Evolutionary conservation across 2,329 filamentous ascomycete genomes (phyloP).

Genomic region (Madurella fahalii): DNA sequence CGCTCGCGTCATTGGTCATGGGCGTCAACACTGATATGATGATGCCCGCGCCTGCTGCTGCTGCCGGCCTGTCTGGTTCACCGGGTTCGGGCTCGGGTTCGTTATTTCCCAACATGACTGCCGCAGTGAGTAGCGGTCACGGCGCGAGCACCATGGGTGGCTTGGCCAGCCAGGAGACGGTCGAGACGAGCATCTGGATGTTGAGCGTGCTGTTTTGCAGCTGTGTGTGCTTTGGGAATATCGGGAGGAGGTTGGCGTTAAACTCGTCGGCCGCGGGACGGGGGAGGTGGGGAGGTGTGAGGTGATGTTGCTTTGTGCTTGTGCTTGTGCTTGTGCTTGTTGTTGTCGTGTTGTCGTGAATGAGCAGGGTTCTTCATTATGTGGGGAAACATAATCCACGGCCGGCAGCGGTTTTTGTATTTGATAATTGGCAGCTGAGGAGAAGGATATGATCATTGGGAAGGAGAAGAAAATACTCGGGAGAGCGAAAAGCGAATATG

Average conservation of each 20-base stretch:
- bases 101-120: neutral
- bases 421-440: no score
- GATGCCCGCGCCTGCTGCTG: constrained; percentile 58
- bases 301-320: constrained; percentile 18
- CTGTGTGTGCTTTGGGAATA: constrained; percentile 92
- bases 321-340: neutral
- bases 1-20: constrained; percentile 58
- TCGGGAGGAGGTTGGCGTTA: constrained; percentile 74
- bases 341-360: neutral
- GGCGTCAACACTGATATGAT: constrained; percentile 74
- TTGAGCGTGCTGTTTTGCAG: constrained; percentile 92
- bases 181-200: constrained; percentile 81
- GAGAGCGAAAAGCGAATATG: no score
- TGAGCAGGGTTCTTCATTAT: no score
- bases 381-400: no score
- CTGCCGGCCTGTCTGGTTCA: neutral
- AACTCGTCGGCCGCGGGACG: constrained; percentile 39
- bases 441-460: no score
- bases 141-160: neutral
- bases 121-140: neutral
- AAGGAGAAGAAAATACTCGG: no score
- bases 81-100: neutral
- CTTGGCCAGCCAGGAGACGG: constrained; percentile 53
- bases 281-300: constrained; percentile 45
- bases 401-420: no score